A percentile compares a stretch with the other conserved stretches of the same genome.
phyloP scores from a whole-genome alignment of 2,329 filamentous ascomycete genomes.

The Phaeosphaeria sp. region DNA sequence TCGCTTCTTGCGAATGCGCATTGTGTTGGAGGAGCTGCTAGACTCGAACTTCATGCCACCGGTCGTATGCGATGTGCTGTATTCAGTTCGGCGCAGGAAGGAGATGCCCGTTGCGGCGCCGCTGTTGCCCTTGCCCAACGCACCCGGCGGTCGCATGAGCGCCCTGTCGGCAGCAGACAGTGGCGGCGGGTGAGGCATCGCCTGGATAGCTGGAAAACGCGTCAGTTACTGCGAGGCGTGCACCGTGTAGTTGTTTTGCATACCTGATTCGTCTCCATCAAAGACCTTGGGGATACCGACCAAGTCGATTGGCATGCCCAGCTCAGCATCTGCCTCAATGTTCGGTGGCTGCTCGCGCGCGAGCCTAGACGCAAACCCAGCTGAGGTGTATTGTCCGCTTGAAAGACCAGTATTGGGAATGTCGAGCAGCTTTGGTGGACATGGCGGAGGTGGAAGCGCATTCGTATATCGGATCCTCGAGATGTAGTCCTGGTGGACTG shows the following conservation, averaged over 20 bases:
- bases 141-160: constrained; percentile 81
- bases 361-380: constrained; percentile 86
- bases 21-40: constrained; percentile 56
- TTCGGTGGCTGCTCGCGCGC: constrained; percentile 92
- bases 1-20: constrained; percentile 49
- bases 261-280: constrained; percentile 93
- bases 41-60: constrained; percentile 57
- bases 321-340: constrained; percentile 95
- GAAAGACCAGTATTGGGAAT: constrained; percentile 92
- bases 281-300: constrained; percentile 95
- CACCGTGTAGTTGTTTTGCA: constrained; percentile 22
- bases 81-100: constrained; percentile 95
- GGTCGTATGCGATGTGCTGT: constrained; percentile 70
- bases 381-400: constrained; percentile 86
- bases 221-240: constrained; percentile 25
- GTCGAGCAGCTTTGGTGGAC: constrained; percentile 94
- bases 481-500: constrained; percentile 92
- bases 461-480: constrained; percentile 95
- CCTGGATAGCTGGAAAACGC: constrained; percentile 73
- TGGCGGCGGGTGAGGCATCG: constrained; percentile 71
- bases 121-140: constrained; percentile 82
- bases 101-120: constrained; percentile 76
- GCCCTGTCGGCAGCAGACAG: constrained; percentile 84
- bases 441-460: constrained; percentile 89
- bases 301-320: constrained; percentile 96